These are phyloP conservation scores for Zelonia costaricensis DNA, from an alignment of 208 protist species.

Conservation along the genomic window DNA sequence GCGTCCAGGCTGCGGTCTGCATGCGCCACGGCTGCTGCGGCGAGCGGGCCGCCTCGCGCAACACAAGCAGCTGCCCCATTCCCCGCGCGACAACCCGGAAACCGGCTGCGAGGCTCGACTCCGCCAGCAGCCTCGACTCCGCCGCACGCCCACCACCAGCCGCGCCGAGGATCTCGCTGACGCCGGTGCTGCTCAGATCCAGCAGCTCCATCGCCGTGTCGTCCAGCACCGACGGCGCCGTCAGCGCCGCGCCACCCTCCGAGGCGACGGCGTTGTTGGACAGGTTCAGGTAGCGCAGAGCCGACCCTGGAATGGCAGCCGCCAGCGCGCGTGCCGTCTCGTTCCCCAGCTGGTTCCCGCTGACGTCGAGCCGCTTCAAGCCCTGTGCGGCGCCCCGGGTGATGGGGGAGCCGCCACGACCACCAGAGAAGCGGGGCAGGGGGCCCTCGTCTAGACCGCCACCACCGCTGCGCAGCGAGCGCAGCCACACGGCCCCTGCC, in stretches of 20 bases:
- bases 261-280: conserved; percentile 48
- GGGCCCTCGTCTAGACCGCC: background rate
- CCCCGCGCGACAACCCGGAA: conserved; percentile 29
- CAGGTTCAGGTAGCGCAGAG: conserved; percentile 54
- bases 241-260: conserved; percentile 30
- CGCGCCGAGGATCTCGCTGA: conserved; percentile 1
- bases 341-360: conserved; percentile 58
- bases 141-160: background rate
- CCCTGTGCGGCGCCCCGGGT: conserved; percentile 2
- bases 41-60: conserved; percentile 20
- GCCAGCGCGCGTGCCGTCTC: conserved; percentile 44
- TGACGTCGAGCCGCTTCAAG: conserved; percentile 52
- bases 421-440: background rate
- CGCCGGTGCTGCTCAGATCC: conserved; percentile 53
- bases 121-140: conserved; percentile 17
- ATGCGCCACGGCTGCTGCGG: conserved; percentile 18
- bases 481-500: conserved; percentile 32
- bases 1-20: background rate
- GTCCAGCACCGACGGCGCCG: conserved; percentile 40
- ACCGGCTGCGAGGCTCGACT: conserved; percentile 8
- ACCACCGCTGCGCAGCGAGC: conserved; percentile 37
- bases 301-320: conserved; percentile 37
- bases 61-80: conserved; percentile 29
- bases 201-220: conserved; percentile 49
- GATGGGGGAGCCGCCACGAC: background rate